Conservation (phyloP, 2,329 filamentous ascomycete species). For the Coniochaeta pulveracea region DNA sequence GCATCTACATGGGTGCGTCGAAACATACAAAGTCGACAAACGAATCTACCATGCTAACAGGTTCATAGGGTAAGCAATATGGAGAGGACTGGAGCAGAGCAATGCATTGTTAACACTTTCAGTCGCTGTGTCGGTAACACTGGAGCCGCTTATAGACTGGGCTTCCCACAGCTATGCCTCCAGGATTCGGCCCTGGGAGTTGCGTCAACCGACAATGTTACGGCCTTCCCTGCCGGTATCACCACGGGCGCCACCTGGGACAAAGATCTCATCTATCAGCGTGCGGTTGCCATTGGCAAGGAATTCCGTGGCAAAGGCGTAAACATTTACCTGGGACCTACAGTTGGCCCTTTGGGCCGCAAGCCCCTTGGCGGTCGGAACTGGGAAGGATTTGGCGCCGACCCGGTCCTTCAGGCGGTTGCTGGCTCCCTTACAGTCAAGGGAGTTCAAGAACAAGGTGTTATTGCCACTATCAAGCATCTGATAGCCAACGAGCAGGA, state of each 20-base stretch:
- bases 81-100: neutral
- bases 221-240: conserved; percentile 70
- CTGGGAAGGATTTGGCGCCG: conserved; percentile 65
- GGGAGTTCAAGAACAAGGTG: conserved; percentile 72
- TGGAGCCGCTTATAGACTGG: conserved; percentile 57
- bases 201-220: conserved; percentile 61
- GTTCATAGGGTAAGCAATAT: conserved; percentile 8
- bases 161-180: conserved; percentile 60
- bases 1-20: conserved; percentile 53
- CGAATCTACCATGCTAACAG: neutral
- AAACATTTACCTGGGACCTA: conserved; percentile 59
- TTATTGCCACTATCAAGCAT: conserved; percentile 77
- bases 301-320: conserved; percentile 66
- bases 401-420: conserved; percentile 60
- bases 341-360: conserved; percentile 59
- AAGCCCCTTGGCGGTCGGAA: conserved; percentile 63
- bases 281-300: conserved; percentile 56
- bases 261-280: conserved; percentile 58
- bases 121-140: conserved; percentile 67
- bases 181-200: conserved; percentile 64
- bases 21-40: neutral
- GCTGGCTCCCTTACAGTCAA: conserved; percentile 61
- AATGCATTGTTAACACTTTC: conserved; percentile 7
- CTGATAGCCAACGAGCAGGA: conserved; percentile 65
- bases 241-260: conserved; percentile 65